These are phyloP conservation scores for Fusarium palustre DNA, from an alignment of 2,329 filamentous ascomycete genomes.

Conservation along the genomic window DNA sequence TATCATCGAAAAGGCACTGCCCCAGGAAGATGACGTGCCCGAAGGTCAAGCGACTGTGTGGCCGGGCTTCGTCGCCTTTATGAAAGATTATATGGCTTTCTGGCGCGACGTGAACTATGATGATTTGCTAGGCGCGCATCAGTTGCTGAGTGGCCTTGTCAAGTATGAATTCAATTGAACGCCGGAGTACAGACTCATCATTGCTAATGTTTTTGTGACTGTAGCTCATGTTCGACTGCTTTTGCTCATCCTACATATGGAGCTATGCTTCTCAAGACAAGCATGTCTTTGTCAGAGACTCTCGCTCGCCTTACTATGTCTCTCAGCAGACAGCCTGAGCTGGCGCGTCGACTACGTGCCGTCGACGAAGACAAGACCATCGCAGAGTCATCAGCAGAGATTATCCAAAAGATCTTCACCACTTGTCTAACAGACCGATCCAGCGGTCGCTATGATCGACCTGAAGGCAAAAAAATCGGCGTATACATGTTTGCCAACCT, in stretches of 20 bases:
- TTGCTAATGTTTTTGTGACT: slow-evolving; percentile 6
- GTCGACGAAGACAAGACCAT: slow-evolving; percentile 77
- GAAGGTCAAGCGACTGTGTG: slow-evolving; percentile 76
- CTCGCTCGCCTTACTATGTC: slow-evolving; percentile 86
- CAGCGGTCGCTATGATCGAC: slow-evolving; percentile 72
- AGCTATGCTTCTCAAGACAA: slow-evolving; percentile 83
- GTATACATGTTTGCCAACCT: slow-evolving; percentile 95
- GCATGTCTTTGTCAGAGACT: slow-evolving; percentile 83
- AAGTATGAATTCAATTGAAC: slow-evolving; percentile 64
- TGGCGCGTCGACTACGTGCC: slow-evolving; percentile 74
- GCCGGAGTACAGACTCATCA: background rate
- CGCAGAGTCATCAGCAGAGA: slow-evolving; percentile 88
- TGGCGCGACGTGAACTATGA: slow-evolving; percentile 83
- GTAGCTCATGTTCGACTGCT: slow-evolving; percentile 83
- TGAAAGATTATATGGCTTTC: slow-evolving; percentile 84
- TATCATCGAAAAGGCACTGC: slow-evolving; percentile 72
- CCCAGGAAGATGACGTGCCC: slow-evolving; percentile 71
- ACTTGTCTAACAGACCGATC: slow-evolving; percentile 87
- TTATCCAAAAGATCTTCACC: slow-evolving; percentile 90
- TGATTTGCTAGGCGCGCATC: slow-evolving; percentile 80
- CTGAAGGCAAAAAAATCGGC: slow-evolving; percentile 85
- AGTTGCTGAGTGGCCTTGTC: slow-evolving; percentile 77
- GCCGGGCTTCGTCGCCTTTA: slow-evolving; percentile 81
- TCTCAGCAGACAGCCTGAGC: slow-evolving; percentile 81
- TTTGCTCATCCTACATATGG: slow-evolving; percentile 84